These are phyloP conservation scores for Narthecium ossifragum DNA, from an alignment of 106 monocot species.

Conservation along the genomic window DNA sequence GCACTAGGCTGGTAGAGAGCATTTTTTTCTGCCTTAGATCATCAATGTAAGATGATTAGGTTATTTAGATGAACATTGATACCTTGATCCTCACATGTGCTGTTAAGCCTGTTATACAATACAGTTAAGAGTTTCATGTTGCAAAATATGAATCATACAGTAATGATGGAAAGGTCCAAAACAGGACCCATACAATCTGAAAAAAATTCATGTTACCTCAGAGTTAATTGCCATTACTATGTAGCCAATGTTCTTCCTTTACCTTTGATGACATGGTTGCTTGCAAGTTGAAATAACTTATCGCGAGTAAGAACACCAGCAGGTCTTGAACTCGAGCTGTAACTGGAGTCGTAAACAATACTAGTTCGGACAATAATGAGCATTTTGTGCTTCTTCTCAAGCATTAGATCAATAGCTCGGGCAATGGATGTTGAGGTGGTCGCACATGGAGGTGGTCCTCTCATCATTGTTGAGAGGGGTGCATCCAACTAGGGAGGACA, in stretches of 20 bases:
- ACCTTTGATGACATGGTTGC: no score
- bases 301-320: conserved; percentile 51
- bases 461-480: conserved; percentile 45
- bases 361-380: conserved; percentile 43
- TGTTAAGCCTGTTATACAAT: no score
- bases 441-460: conserved; percentile 58
- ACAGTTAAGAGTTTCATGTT: no score
- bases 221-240: not conserved
- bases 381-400: conserved; percentile 63
- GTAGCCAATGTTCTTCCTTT: not conserved
- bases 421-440: conserved; percentile 52
- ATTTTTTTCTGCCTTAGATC: no score
- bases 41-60: no score
- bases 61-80: no score
- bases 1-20: no score
- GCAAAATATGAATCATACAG: no score
- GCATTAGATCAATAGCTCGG: conserved; percentile 60
- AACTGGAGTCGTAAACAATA: conserved; percentile 39
- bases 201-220: not conserved
- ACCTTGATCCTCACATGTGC: no score
- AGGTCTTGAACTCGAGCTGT: conserved; percentile 49
- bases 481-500: conserved; percentile 49
- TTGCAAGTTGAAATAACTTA: conserved; percentile 31
- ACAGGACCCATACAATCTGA: no score
- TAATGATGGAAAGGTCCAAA: no score